Evolutionary conservation across 192 early-diverging fungal genomes (phyloP).

Genomic region (Podila clonocystis): DNA sequence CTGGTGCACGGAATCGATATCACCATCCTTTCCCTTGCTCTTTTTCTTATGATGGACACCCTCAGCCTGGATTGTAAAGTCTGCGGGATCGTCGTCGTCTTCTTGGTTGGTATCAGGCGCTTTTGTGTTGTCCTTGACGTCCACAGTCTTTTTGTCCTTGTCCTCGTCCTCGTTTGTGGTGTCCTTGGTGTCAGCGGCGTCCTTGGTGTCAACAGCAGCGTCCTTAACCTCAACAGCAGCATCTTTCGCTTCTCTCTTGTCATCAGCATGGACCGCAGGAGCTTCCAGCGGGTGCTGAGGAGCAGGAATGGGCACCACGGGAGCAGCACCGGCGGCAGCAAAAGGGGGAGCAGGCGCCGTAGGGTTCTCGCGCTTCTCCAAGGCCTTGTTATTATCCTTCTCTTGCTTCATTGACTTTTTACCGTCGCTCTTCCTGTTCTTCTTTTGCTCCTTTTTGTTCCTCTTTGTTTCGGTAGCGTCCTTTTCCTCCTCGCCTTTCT

Average conservation of each 20-base stretch:
- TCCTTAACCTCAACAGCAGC: not conserved
- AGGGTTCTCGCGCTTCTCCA: not conserved
- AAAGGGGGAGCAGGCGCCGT: not conserved
- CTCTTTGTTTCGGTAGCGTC: not conserved
- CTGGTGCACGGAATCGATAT: not conserved
- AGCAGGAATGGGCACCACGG: not conserved
- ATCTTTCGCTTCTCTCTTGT: not conserved
- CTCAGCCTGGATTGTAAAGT: not conserved
- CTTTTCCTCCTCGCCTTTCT: not conserved
- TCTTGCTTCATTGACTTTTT: not conserved
- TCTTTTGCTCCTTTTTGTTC: not conserved
- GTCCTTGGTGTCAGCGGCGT: too few relatives aligned
- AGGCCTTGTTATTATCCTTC: not conserved
- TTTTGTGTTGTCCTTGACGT: too few relatives aligned
- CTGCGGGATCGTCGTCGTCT: not conserved
- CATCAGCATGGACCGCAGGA: not conserved
- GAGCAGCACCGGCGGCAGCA: not conserved
- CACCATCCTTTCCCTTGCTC: not conserved
- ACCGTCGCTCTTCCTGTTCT: not conserved
- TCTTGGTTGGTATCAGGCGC: too few relatives aligned
- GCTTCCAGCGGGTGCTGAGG: not conserved
- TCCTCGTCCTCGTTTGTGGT: too few relatives aligned
- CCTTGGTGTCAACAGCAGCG: not conserved
- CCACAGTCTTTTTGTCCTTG: not conserved
- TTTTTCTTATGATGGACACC: not conserved